Evolutionary conservation across 2,329 filamentous ascomycete species (phyloP).

Genomic region (Penicillium sp.): DNA sequence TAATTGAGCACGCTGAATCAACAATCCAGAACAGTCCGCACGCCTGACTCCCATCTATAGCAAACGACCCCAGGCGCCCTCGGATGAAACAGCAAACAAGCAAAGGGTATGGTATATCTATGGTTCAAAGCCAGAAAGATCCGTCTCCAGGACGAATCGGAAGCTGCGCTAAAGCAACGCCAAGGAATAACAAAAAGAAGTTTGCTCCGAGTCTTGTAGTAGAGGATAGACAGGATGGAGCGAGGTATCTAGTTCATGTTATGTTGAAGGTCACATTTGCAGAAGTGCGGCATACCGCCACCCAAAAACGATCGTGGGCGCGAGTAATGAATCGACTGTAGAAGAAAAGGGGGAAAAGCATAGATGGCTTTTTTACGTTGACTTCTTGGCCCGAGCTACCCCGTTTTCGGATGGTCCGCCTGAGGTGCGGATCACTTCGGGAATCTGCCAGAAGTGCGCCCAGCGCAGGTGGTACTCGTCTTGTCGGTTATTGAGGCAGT

Average conservation of each 20-base stretch:
- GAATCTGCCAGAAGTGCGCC: slow-evolving; percentile 62
- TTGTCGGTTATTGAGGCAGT: slow-evolving; percentile 70
- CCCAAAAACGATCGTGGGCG: background rate
- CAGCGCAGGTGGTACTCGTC: slow-evolving; percentile 70
- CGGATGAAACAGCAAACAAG: background rate
- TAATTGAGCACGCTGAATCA: slow-evolving; percentile 15
- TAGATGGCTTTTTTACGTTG: slow-evolving; percentile 17
- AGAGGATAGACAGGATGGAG: background rate
- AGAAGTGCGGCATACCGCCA: background rate
- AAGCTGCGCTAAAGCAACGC: slow-evolving; percentile 1
- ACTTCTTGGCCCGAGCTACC: slow-evolving; percentile 32
- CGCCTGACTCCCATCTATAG: slow-evolving; percentile 18
- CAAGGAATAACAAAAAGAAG: slow-evolving; percentile 4
- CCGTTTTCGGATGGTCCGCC: slow-evolving; percentile 12
- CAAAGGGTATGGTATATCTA: slow-evolving; percentile 11
- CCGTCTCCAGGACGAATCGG: slow-evolving; percentile 9
- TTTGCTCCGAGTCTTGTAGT: slow-evolving; percentile 4
- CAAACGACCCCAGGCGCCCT: slow-evolving; percentile 10
- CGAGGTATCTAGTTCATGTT: slow-evolving; percentile 7
- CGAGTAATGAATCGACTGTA: background rate
- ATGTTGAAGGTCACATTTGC: slow-evolving; percentile 2
- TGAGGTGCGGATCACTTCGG: slow-evolving; percentile 49
- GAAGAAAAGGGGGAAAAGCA: slow-evolving; percentile 1
- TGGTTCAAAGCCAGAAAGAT: slow-evolving; percentile 6
- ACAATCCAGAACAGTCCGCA: slow-evolving; percentile 8